Evolutionary conservation across 2,329 filamentous ascomycete species (phyloP).

Genomic region (Penicillium aurantiogriseum): DNA sequence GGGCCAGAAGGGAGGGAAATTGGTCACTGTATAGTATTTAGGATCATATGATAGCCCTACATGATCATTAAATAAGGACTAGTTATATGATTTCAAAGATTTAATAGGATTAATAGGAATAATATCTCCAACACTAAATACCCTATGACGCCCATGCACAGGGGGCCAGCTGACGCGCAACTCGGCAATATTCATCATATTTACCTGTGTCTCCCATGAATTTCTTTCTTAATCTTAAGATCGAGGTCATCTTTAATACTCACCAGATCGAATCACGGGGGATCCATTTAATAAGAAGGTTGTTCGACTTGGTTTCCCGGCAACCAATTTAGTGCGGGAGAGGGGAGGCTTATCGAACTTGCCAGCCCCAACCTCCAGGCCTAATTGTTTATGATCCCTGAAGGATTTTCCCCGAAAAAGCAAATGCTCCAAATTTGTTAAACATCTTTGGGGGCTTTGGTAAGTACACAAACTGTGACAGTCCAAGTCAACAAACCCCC

Average conservation of each 20-base stretch:
- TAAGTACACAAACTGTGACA: slow-evolving; percentile 1
- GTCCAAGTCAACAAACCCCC: slow-evolving; percentile 3
- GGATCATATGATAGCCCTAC: neutral
- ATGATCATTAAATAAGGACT: neutral
- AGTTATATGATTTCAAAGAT: neutral
- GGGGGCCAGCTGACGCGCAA: slow-evolving; percentile 15
- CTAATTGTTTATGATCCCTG: slow-evolving; percentile 11
- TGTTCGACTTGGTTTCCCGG: slow-evolving; percentile 6
- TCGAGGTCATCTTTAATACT: neutral
- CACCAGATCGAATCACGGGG: slow-evolving; percentile 15
- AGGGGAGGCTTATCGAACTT: slow-evolving; percentile 21
- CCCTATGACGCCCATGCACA: slow-evolving; percentile 19
- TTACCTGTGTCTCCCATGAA: neutral
- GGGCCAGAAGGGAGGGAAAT: neutral
- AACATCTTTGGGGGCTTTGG: slow-evolving; percentile 14
- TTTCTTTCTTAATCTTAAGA: neutral
- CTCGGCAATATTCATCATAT: slow-evolving; percentile 1
- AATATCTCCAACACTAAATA: neutral
- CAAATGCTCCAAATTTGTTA: slow-evolving; percentile 16
- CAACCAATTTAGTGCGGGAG: slow-evolving; percentile 12
- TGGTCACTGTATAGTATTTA: neutral
- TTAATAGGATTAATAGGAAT: neutral
- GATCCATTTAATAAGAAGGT: neutral
- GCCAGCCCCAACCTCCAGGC: neutral
- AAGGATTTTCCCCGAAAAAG: slow-evolving; percentile 3